Conservation (phyloP, 108 stramenopile genomes). For the Hondaea fermentalgiana region DNA sequence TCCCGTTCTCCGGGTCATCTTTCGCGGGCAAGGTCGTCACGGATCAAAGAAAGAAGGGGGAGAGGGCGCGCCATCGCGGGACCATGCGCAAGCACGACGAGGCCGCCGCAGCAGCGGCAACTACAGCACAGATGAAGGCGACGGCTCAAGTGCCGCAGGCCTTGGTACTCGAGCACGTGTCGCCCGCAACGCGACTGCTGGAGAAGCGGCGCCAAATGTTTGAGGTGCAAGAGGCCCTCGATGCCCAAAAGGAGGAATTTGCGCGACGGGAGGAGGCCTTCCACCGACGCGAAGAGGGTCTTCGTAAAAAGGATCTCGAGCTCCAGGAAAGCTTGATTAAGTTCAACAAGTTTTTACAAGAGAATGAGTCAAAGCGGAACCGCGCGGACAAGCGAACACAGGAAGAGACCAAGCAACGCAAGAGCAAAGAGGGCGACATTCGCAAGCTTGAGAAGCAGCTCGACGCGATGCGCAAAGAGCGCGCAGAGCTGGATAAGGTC, state of each 20-base stretch:
- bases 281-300: constrained; percentile 49
- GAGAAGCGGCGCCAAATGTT: constrained; percentile 60
- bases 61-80: no score
- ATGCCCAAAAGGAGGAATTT: constrained; percentile 57
- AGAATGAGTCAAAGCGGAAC: constrained; percentile 53
- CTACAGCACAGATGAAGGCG: background rate
- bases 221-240: constrained; percentile 57
- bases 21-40: no score
- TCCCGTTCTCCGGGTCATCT: no score
- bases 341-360: constrained; percentile 57
- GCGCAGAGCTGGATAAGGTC: background rate
- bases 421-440: constrained; percentile 29
- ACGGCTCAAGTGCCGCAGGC: background rate
- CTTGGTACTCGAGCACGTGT: constrained; percentile 40
- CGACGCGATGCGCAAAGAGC: background rate
- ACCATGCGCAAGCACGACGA: background rate
- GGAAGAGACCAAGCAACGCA: constrained; percentile 45
- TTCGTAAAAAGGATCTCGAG: constrained; percentile 53
- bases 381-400: constrained; percentile 45
- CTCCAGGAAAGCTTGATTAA: constrained; percentile 56
- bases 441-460: constrained; percentile 20
- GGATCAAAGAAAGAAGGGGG: no score
- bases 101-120: background rate
- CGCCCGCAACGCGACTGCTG: constrained; percentile 51
- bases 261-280: constrained; percentile 45